These are phyloP conservation scores for Podospora bellae-mahoneyi DNA, from an alignment of 495 filamentous ascomycete species.

Conservation along the genomic window DNA sequence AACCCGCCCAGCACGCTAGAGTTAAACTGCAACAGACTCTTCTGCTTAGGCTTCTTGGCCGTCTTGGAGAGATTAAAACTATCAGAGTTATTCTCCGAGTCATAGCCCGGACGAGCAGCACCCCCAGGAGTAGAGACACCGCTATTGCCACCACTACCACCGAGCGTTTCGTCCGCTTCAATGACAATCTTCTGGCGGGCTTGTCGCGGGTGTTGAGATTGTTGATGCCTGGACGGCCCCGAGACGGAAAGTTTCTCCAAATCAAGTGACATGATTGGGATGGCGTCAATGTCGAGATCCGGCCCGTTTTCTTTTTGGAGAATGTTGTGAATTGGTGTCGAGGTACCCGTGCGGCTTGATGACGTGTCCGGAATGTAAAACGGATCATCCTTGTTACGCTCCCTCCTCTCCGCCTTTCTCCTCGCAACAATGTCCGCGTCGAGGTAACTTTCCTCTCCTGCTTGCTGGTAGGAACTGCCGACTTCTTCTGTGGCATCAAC, in stretches of 20 bases:
- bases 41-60: constrained; percentile 41
- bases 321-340: constrained; percentile 70
- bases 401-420: constrained; percentile 63
- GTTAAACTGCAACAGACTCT: constrained; percentile 73
- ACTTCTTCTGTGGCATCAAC: constrained; percentile 42
- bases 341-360: constrained; percentile 46
- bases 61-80: constrained; percentile 34
- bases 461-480: constrained; percentile 60
- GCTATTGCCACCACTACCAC: constrained; percentile 41
- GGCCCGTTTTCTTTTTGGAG: constrained; percentile 64
- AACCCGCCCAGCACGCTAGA: constrained; percentile 71
- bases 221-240: constrained; percentile 7
- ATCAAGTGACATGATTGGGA: constrained; percentile 90
- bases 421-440: constrained; percentile 61
- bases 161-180: constrained; percentile 57
- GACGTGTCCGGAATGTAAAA: constrained; percentile 75
- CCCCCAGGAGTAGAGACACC: constrained; percentile 37
- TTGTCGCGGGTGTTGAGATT: constrained; percentile 23
- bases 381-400: constrained; percentile 85
- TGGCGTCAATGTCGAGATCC: constrained; percentile 83
- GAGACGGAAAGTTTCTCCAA: constrained; percentile 49
- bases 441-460: constrained; percentile 54
- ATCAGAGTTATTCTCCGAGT: constrained; percentile 45
- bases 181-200: constrained; percentile 55
- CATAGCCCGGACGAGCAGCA: constrained; percentile 33